These are phyloP conservation scores for Bothriochloa decipiens DNA, from an alignment of 176 grass and related monocot species.

Conservation along the genomic window DNA sequence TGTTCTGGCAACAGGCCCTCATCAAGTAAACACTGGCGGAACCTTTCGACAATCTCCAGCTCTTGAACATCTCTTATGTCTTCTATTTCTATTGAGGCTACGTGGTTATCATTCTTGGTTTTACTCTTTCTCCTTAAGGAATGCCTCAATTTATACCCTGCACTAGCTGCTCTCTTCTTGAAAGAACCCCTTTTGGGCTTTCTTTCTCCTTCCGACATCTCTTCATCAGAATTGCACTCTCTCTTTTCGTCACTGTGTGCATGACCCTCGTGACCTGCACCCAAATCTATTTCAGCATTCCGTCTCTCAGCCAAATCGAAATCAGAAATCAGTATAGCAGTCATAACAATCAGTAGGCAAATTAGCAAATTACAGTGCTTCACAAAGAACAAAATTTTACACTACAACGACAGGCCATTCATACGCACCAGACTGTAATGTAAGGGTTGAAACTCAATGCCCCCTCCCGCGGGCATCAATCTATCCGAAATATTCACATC, in stretches of 20 bases:
- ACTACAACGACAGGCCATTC: neutral
- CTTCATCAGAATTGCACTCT: slow-evolving; percentile 70
- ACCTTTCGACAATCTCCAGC: slow-evolving; percentile 70
- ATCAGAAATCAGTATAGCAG: neutral
- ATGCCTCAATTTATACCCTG: slow-evolving; percentile 74
- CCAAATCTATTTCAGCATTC: slow-evolving; percentile 30
- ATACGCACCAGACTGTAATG: neutral
- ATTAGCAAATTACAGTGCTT: neutral
- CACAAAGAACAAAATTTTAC: neutral
- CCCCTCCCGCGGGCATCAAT: neutral
- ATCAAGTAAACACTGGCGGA: slow-evolving; percentile 55
- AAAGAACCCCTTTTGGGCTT: slow-evolving; percentile 63
- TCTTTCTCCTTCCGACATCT: slow-evolving; percentile 73
- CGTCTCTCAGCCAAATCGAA: neutral
- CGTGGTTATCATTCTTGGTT: slow-evolving; percentile 47
- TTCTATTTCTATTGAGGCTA: slow-evolving; percentile 72
- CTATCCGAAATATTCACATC: neutral
- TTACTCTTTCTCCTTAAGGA: slow-evolving; percentile 72
- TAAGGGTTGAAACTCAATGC: neutral
- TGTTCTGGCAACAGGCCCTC: slow-evolving; percentile 73
- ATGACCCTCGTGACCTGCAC: slow-evolving; percentile 53
- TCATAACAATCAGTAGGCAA: neutral
- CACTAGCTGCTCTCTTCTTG: slow-evolving; percentile 80
- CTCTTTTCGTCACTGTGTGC: slow-evolving; percentile 46
- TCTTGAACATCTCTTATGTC: slow-evolving; percentile 73